Evolutionary conservation across 2,329 filamentous ascomycete genomes (phyloP), one percentile per base, ranked within the genome.

Genomic region (Madurella mycetomatis): DNA sequence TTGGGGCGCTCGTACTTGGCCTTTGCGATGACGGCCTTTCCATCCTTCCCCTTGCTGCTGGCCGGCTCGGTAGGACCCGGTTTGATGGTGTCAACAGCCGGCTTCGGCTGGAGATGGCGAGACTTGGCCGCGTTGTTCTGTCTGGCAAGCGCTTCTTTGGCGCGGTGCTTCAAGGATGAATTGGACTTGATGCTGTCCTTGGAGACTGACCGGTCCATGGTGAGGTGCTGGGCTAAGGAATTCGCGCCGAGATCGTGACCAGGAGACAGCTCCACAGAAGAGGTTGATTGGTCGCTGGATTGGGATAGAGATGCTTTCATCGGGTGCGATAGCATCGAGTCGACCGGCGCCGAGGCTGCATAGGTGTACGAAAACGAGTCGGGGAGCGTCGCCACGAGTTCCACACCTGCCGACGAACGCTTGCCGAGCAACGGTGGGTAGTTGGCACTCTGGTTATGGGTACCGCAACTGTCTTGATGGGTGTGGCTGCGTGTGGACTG

Each of bases 1-100:
- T 82, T 82, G 25, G 87, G 87, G 15, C 88, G 85, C 47, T 77
- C 72, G 57, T 81, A 79, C 40, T 72, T 66, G 51, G 73, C 68
- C 61, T 74, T 78, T 25, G 67, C 5, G 41, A 76, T 73, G 18
- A 70, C 64, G 2, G 75, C 61, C 64, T 79, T 81, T 25, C 70
- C 69, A 32, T 73, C 72, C 50, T 72, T 74, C 58, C 72, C 70
- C 13, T 57, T 56, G n/a, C 34, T 57, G 25, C 34, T 53, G 32
- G 44, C 17, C 2, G 51, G n/a, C 17, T 56, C 57, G 17, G 50
- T 16, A 1, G 49, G 19, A n/a, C 60, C 55, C 4, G 64, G 54
- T 54, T 63, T 68, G 41, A 61, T 55, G 13, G 62, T 56, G 2
- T 69, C 67, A 5, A 60, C 61, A 1, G 65, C 64, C 2, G 74